phyloP scores from a whole-genome alignment of 257 asterid genomes.

The Solanum boliviense region DNA sequence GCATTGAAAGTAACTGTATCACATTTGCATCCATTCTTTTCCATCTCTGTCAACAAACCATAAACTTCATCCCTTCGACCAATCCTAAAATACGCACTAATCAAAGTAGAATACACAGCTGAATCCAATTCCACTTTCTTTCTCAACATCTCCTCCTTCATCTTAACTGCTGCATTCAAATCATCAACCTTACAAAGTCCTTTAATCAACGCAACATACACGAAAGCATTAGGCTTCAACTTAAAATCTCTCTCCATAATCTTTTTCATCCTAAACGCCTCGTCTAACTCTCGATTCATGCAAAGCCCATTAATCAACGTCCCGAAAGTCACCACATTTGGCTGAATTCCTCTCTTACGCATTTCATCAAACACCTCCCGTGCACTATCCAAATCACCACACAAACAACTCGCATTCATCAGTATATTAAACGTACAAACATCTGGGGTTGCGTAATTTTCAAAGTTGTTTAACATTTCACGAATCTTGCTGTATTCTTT shows the following conservation, averaged over 20 bases:
- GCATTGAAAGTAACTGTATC: slow-evolving; percentile 56
- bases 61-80: slow-evolving; percentile 37
- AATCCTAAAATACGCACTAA: slow-evolving; percentile 44
- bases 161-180: slow-evolving; percentile 28
- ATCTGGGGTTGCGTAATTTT: slow-evolving; percentile 35
- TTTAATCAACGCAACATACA: slow-evolving; percentile 51
- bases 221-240: slow-evolving; percentile 37
- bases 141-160: slow-evolving; percentile 58
- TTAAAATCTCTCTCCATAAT: slow-evolving; percentile 44
- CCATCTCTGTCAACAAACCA: slow-evolving; percentile 52
- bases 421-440: slow-evolving; percentile 54
- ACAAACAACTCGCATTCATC: slow-evolving; percentile 30
- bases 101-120: slow-evolving; percentile 58
- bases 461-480: slow-evolving; percentile 27
- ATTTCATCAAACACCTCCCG: slow-evolving; percentile 52
- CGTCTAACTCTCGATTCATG: slow-evolving; percentile 15
- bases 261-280: slow-evolving; percentile 43
- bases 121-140: slow-evolving; percentile 43
- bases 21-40: slow-evolving; percentile 38
- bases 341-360: slow-evolving; percentile 38
- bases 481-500: slow-evolving; percentile 36
- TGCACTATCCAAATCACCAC: slow-evolving; percentile 32
- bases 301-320: slow-evolving; percentile 59
- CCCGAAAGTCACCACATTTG: slow-evolving; percentile 61
- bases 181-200: slow-evolving; percentile 37